phyloP scores from a whole-genome alignment of 495 filamentous ascomycete genomes.

The Lasiosphaeris hirsuta region DNA sequence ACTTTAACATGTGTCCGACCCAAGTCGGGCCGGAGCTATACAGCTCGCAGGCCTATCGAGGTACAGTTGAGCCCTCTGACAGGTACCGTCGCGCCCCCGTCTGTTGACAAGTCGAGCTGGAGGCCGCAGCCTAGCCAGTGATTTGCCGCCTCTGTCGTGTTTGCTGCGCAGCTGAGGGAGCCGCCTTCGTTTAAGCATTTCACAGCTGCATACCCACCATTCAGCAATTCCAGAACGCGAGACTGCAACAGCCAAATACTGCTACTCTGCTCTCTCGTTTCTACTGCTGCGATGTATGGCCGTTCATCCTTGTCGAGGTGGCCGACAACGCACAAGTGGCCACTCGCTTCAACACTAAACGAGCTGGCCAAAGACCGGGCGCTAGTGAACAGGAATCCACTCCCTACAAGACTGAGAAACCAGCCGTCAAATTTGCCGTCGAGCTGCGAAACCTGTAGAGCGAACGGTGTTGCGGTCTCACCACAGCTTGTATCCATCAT shows the following conservation, averaged over 20 bases:
- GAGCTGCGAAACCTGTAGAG: conserved; percentile 24
- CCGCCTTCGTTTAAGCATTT: conserved; percentile 9
- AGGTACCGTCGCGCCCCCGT: conserved; percentile 8
- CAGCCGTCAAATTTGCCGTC: conserved; percentile 27
- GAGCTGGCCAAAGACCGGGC: conserved; percentile 7
- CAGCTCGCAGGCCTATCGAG: conserved; percentile 1
- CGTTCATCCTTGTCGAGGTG: conserved; percentile 1
- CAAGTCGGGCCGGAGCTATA: neutral
- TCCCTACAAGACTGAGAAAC: conserved; percentile 25
- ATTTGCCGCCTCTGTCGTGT: neutral
- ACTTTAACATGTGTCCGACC: neutral
- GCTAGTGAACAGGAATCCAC: conserved; percentile 23
- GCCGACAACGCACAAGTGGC: conserved; percentile 26
- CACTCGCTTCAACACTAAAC: conserved; percentile 25
- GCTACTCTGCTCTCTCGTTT: conserved; percentile 10
- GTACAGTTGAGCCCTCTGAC: conserved; percentile 15
- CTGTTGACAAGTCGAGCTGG: conserved; percentile 13
- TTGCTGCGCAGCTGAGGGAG: conserved; percentile 5
- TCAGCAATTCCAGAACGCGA: neutral
- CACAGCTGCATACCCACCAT: conserved; percentile 13
- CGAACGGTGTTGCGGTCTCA: conserved; percentile 24
- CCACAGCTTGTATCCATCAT: conserved; percentile 26
- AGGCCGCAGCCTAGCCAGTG: conserved; percentile 20
- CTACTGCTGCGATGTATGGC: conserved; percentile 14
- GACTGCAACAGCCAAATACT: conserved; percentile 10